Evolutionary conservation across 1,284 basidiomycete species (phyloP).

Genomic region (Austroboletus novae-zelandiae): DNA sequence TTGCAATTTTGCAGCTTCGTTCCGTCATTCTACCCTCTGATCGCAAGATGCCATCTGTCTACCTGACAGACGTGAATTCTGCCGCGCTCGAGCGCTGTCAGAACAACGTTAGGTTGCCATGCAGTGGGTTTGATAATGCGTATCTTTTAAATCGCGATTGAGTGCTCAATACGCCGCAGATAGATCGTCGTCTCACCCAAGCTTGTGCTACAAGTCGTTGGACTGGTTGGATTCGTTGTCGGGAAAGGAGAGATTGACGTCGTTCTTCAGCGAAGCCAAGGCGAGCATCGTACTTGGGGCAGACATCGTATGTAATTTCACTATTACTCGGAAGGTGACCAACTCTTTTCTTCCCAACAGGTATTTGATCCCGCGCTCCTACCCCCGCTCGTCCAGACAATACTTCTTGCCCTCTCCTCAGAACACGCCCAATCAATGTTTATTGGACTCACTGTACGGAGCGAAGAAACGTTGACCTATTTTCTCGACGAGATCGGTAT

Average conservation of each 20-base stretch:
- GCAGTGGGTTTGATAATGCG: conserved; percentile 48
- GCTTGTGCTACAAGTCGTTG: conserved; percentile 43
- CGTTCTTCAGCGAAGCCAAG: conserved; percentile 39
- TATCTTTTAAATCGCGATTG: neutral
- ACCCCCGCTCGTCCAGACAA: conserved; percentile 50
- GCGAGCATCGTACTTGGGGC: conserved; percentile 65
- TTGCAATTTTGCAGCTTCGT: conserved; percentile 50
- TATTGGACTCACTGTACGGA: conserved; percentile 59
- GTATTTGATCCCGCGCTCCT: conserved; percentile 68
- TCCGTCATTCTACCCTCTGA: conserved; percentile 11
- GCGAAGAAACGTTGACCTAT: conserved; percentile 38
- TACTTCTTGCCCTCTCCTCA: conserved; percentile 46
- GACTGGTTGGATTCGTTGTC: conserved; percentile 67
- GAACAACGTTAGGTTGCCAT: conserved; percentile 55
- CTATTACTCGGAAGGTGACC: neutral
- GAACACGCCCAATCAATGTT: conserved; percentile 37
- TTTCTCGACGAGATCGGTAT: conserved; percentile 42
- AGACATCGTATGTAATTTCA: conserved; percentile 53
- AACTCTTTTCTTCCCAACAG: conserved; percentile 34
- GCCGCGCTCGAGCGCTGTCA: conserved; percentile 62
- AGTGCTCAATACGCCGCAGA: conserved; percentile 37
- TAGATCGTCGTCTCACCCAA: conserved; percentile 45
- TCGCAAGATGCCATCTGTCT: conserved; percentile 33
- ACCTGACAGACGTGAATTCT: conserved; percentile 64
- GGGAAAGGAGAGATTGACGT: conserved; percentile 14